Base-by-base conservation (phyloP, 495 filamentous ascomycete genomes). In the Jackrogersella multiformis region DNA sequence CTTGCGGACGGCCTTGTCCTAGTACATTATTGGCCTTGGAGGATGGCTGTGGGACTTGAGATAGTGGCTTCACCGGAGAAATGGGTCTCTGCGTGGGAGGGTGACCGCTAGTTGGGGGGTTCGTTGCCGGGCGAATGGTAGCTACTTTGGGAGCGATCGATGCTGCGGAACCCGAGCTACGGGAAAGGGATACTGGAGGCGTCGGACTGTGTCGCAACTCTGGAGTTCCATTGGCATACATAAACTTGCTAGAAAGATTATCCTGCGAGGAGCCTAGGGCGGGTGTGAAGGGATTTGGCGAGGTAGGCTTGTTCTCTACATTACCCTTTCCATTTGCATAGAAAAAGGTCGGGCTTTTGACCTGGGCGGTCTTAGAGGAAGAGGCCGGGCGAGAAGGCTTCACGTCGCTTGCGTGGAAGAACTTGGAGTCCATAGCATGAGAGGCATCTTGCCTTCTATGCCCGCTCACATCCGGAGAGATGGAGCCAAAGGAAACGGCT, bases 391-490 rank as follows among this genome's bases (percentile, higher is more conserved):
- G 74, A n/a, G 77, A 65, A 10, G 80, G 77, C 62, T 86, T 87
- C n/a, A 83, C 87, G 61, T 92, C 89, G 68, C 84, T 86, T 6
- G 90, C 91, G 76, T 90, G 89, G 71, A 94, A 93, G 79, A 94
- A 93, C 75, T 88, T 89, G 28, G 88, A 85, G 4, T 85, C 82
- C 0, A 54, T 30, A 24, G 75, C 57, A 41, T 62, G 64, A 41
- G 56, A 18, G 13, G 5, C 30, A 41, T 72, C 70, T 21, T 67
- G 66, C 34, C 48, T 68, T n/a, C 38, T 30, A 48, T 56, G 26
- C 0, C 26, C 44, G 18, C 46, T 44, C 26, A 39, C 21, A 9
- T 73, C 71, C 24, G 70, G 64, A 36, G 67, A 70, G 66, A 78
- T 78, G 0, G 79, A 67, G 39, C 62, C 74, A 21, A 82, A 77